Evolutionary conservation across 176 grass and related monocot genomes (phyloP).

Genomic region (Ensete ventricosum): DNA sequence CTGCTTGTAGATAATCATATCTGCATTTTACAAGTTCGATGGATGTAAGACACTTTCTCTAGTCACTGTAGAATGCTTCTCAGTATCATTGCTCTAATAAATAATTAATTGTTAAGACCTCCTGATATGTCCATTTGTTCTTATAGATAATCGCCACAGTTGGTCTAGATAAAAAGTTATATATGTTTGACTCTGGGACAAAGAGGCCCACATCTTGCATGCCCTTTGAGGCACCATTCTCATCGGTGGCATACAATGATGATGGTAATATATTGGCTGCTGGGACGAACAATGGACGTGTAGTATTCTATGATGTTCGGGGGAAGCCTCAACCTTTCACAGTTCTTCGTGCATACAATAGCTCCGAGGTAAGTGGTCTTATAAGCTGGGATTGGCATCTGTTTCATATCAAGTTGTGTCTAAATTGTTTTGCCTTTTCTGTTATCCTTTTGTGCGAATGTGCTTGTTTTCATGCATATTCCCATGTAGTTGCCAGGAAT

Average conservation of each 20-base stretch:
- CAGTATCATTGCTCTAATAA: neutral
- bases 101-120: constrained; percentile 3
- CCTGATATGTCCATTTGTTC: constrained; percentile 19
- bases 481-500: too few relatives aligned
- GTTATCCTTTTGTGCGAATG: too few relatives aligned
- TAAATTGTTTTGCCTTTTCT: neutral
- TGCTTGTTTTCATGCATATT: too few relatives aligned
- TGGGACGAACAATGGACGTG: constrained; percentile 85
- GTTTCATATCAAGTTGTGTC: neutral
- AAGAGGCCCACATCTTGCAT: constrained; percentile 66
- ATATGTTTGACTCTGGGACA: constrained; percentile 55
- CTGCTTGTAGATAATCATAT: constrained; percentile 10
- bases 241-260: constrained; percentile 83
- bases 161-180: constrained; percentile 94
- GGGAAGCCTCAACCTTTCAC: constrained; percentile 89
- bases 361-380: constrained; percentile 58
- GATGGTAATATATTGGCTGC: constrained; percentile 85
- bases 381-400: neutral
- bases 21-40: constrained; percentile 22
- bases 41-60: neutral
- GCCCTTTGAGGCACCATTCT: constrained; percentile 84
- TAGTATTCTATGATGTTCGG: constrained; percentile 93
- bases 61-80: neutral
- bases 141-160: constrained; percentile 77
- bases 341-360: constrained; percentile 80